A percentile compares a stretch with the other conserved stretches of the same genome.
Evolutionary conservation across 805 yeast genomes (phyloP).

Genomic region (Ogataea pini): DNA sequence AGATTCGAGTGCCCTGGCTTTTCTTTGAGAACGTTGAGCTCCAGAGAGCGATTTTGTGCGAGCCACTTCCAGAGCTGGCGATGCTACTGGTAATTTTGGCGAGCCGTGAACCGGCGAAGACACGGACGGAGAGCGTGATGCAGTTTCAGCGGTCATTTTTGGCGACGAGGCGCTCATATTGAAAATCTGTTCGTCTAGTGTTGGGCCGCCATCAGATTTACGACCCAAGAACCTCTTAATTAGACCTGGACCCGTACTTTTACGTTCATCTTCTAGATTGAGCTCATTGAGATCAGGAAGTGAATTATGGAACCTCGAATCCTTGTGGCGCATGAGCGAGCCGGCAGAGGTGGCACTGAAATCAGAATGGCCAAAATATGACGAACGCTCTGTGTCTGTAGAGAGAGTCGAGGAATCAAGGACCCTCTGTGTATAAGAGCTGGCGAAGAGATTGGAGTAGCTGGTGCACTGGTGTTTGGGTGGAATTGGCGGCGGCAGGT

Average conservation of each 20-base stretch:
- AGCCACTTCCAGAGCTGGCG: constrained; percentile 48
- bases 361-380: constrained; percentile 60
- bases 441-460: constrained; percentile 18
- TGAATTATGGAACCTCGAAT: constrained; percentile 28
- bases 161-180: constrained; percentile 15
- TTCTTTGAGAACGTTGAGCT: constrained; percentile 69
- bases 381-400: constrained; percentile 40
- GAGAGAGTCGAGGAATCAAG: constrained; percentile 36
- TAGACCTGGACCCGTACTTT: constrained; percentile 44
- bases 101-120: no score
- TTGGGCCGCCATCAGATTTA: constrained; percentile 31
- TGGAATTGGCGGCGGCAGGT: constrained; percentile 38
- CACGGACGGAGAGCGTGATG: no score
- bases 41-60: constrained; percentile 70
- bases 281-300: constrained; percentile 16
- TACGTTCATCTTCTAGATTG: constrained; percentile 19
- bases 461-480: constrained; percentile 35
- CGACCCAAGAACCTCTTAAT: constrained; percentile 45
- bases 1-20: constrained; percentile 59
- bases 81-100: not conserved
- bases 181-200: constrained; percentile 37
- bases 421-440: constrained; percentile 29
- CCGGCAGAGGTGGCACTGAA: constrained; percentile 91
- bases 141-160: not conserved
- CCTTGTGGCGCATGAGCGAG: constrained; percentile 71